These are phyloP conservation scores for Pugionium dolabratum DNA, from an alignment of 345 rosid genomes.

Conservation along the genomic window DNA sequence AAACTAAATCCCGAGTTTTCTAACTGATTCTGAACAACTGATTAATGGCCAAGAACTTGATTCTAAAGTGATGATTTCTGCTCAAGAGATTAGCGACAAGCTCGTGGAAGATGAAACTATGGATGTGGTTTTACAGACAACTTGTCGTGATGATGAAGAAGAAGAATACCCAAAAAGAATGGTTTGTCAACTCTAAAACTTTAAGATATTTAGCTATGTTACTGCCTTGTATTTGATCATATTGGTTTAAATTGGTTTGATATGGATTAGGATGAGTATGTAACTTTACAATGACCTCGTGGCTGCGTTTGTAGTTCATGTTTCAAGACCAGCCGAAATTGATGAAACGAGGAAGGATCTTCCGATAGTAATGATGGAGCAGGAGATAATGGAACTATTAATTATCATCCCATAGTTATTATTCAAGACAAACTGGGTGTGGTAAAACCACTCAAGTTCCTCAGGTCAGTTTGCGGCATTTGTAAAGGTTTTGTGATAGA, in stretches of 20 bases:
- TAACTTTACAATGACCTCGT: conserved; percentile 39
- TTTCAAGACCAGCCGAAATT: conserved; percentile 68
- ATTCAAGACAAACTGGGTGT: conserved; percentile 95
- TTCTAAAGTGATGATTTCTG: conserved; percentile 27
- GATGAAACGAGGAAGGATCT: conserved; percentile 77
- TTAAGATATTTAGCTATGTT: background rate
- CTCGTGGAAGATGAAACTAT: conserved; percentile 22
- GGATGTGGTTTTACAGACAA: conserved; percentile 15
- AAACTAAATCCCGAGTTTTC: conserved; percentile 17
- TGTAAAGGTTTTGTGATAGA: background rate
- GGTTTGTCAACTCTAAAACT: conserved; percentile 42
- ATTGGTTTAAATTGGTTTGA: conserved; percentile 21
- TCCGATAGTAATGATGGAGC: conserved; percentile 98
- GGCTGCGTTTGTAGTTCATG: conserved; percentile 65
- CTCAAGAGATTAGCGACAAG: conserved; percentile 33
- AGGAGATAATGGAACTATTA: conserved; percentile 93
- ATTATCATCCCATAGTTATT: conserved; percentile 58
- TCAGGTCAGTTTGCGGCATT: conserved; percentile 56
- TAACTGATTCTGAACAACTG: conserved; percentile 20
- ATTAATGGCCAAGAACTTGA: conserved; percentile 22
- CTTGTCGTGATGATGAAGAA: conserved; percentile 31
- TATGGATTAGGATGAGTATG: conserved; percentile 36
- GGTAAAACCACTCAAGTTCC: conserved; percentile 99
- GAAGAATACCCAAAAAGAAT: conserved; percentile 18
- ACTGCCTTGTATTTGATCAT: background rate